phyloP scores from a whole-genome alignment of 139 green algal genomes.

The Chlamydomonas urium region DNA sequence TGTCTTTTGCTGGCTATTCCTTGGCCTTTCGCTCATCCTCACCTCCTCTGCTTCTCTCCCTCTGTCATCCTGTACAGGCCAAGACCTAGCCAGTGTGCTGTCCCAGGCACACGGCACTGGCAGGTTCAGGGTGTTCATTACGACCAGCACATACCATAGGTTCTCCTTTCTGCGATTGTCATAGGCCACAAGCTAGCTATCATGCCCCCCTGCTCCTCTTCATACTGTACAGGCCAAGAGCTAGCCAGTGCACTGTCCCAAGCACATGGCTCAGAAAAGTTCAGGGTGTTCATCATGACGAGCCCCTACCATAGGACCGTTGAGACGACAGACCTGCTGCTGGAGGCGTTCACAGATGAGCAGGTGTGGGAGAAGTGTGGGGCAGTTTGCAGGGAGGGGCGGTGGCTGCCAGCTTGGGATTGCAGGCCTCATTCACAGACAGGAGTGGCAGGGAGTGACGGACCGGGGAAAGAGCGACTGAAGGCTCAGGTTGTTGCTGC shows the following conservation, averaged over 20 bases:
- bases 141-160: not conserved
- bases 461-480: too few relatives aligned
- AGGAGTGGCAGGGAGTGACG: too few relatives aligned
- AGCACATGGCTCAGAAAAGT: not conserved
- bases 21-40: too few relatives aligned
- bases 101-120: not conserved
- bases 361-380: conserved; percentile 4
- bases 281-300: conserved; percentile 12
- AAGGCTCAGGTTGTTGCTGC: not conserved
- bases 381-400: not conserved
- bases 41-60: too few relatives aligned
- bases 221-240: not conserved
- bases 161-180: not conserved
- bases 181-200: not conserved
- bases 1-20: too few relatives aligned
- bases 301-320: conserved; percentile 12
- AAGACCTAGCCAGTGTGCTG: too few relatives aligned
- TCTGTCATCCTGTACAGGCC: too few relatives aligned
- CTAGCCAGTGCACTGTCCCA: not conserved
- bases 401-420: not conserved
- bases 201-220: not conserved
- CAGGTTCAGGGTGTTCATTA: too few relatives aligned
- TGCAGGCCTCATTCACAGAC: too few relatives aligned
- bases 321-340: conserved; percentile 22
- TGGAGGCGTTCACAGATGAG: conserved; percentile 11